Conservation (phyloP, 768 basidiomycete genomes). For the Lyophyllum shimeji region DNA sequence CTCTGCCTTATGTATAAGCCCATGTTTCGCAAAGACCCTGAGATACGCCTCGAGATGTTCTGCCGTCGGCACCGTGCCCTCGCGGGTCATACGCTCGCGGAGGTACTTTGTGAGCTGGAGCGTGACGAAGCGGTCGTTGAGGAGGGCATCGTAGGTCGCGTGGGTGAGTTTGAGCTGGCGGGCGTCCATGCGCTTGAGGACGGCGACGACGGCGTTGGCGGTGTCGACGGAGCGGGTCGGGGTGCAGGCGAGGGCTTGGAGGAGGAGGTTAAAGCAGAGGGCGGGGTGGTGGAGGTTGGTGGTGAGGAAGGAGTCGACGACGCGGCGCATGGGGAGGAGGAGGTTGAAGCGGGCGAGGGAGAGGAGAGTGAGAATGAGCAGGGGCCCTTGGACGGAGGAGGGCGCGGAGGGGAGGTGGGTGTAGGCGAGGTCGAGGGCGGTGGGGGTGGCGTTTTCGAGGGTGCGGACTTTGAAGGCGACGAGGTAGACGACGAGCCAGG, state of each 20-base stretch:
- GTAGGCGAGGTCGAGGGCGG: constrained; percentile 43
- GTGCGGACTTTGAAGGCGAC: constrained; percentile 46
- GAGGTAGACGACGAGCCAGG: constrained; percentile 58
- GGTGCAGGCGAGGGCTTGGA: constrained; percentile 46
- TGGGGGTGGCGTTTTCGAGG: constrained; percentile 40
- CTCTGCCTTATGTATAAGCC: constrained; percentile 39
- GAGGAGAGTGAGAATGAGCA: constrained; percentile 46
- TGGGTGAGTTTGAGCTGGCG: constrained; percentile 39
- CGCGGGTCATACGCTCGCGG: constrained; percentile 38
- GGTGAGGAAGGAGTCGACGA: constrained; percentile 42
- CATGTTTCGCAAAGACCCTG: constrained; percentile 44
- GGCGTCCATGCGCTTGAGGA: constrained; percentile 49
- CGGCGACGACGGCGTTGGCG: constrained; percentile 35
- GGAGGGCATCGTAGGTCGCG: constrained; percentile 42
- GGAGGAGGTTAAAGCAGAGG: constrained; percentile 51
- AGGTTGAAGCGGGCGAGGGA: constrained; percentile 53
- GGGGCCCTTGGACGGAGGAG: constrained; percentile 33
- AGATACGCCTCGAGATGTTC: constrained; percentile 50
- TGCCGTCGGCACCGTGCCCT: constrained; percentile 37
- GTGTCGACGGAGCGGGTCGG: constrained; percentile 38
- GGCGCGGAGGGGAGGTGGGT: constrained; percentile 34
- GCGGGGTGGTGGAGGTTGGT: constrained; percentile 27
- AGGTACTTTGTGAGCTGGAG: constrained; percentile 50
- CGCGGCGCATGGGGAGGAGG: constrained; percentile 40
- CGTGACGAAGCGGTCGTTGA: constrained; percentile 51